phyloP scores from a whole-genome alignment of 352 stramenopile species.

The Detonula confervacea region DNA sequence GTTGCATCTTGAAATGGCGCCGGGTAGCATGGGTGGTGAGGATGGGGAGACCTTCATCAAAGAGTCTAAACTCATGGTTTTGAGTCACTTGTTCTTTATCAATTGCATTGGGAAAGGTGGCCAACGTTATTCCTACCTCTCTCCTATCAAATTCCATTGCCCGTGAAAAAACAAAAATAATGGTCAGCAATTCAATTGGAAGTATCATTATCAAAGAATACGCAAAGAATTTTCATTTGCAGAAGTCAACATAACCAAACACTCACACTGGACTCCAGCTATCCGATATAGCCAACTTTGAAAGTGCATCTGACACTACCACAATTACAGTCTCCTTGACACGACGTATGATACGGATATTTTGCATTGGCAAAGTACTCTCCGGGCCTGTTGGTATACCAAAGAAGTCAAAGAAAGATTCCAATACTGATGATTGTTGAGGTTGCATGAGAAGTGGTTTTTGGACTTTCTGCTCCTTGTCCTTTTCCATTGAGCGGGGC shows the following conservation, averaged over 20 bases:
- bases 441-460: slow-evolving; percentile 10
- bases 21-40: slow-evolving; percentile 6
- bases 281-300: slow-evolving; percentile 12
- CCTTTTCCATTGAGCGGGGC: background rate
- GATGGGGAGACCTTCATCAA: slow-evolving; percentile 20
- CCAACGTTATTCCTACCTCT: slow-evolving; percentile 11
- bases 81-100: background rate
- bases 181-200: too few species aligned
- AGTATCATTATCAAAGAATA: too few species aligned
- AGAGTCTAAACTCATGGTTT: slow-evolving; percentile 2
- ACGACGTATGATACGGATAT: slow-evolving; percentile 15
- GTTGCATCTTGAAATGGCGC: slow-evolving; percentile 8
- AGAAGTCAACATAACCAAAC: too few species aligned
- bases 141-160: background rate
- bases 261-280: slow-evolving; percentile 6
- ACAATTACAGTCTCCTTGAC: slow-evolving; percentile 3
- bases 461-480: background rate
- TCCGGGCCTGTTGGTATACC: slow-evolving; percentile 6
- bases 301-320: slow-evolving; percentile 20
- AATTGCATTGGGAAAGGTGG: background rate
- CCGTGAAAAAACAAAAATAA: too few species aligned
- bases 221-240: too few species aligned
- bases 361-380: slow-evolving; percentile 4
- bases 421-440: background rate
- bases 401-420: slow-evolving; percentile 11